Base-by-base conservation (phyloP, 73 alveolate species). In the Paramecium pentaurelia region DNA sequence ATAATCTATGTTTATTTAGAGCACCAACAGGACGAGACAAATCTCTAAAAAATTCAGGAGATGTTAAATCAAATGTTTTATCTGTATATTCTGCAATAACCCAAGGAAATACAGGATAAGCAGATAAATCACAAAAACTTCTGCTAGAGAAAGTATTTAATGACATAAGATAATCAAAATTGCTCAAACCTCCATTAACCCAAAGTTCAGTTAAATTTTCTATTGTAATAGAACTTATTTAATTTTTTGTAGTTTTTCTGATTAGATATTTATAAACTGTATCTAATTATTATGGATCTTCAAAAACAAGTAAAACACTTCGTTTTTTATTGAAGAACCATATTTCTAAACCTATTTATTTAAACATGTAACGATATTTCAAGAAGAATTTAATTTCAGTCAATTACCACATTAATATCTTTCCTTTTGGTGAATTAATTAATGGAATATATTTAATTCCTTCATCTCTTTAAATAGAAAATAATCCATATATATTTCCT, bases 101-200 rank as follows among this genome's bases (percentile, higher is more conserved):
- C 99, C 99, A 98, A 0, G 99, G 99, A 93, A 96, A 97, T 18
- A 97, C 96, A n/a, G 99, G 99, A 86, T 98, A 98, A 86, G 98
- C 97, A 42, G 97, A 93, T 45, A 98, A 86, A 88, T 98, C 99
- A 70, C 96, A 96, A 93, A 93, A 96, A 44, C 98, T 86, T 71
- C 99, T 93, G 59, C 97, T 97, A 38, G 98, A 95, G 86, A 96
- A 95, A 25, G 95, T 86, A 90, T 98, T 98, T 58, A 96, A 68
- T 22, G 95, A 75, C 97, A 96, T 94, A 14, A 98, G 58, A 92
- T 96, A 94, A 77, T 95, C 97, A 83, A 96, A 93, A 68, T 96
- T 98, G 18, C 99, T 91, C 4, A 98, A 92, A 47, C 95, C 64
- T 42, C 97, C 97, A 47, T 96, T 71, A 14, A 70, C 87, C 99